Evolutionary conservation across 2,329 filamentous ascomycete species (phyloP), one percentile per base, ranked within the genome.

Genomic region (Neophaeococcomyces mojaviensis): DNA sequence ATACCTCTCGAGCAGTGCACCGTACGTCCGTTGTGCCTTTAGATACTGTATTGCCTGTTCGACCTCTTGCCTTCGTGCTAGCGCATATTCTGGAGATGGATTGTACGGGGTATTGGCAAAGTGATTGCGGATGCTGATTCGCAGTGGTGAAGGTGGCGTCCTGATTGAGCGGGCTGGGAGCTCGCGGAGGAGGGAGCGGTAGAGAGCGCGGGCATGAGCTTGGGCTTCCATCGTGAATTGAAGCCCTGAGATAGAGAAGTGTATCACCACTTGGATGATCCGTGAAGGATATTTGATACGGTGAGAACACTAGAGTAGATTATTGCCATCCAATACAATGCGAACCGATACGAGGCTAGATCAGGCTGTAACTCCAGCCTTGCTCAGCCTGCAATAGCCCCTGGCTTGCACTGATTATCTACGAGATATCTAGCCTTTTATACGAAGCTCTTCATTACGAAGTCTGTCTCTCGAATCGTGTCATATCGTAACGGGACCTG

Each of bases 101-200:
- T 54, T 59, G 54, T 60, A 62, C 44, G 50, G 50, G 49, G 26
- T 58, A 52, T 32, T 58, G 49, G 48, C 59, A 64, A 92, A 82
- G 53, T 75, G 72, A 32, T 71, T 64, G 59, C 84, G 86, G 53
- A 94, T 76, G 42, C 78, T 80, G 46, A 71, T 64, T 66, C 90
- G 84, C 12, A 94, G 69, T 2, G 81, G 78, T 1, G 87, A 83
- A 32, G 82, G 81, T 19, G 72, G 67, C 46, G 47, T 12, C 41
- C 46, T 39, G 49, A 47, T 37, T 9, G 47, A 44, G 2, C 82
- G 82, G 6, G 84, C 78, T 8, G 41, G 90, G 7, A 96, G 81
- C 70, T 96, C 88, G 65, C 90, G 88, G 46, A 97, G 80, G 61
- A 96, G 74, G 34, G 83, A 78, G 59, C 90, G 86, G 76, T 97